Percentiles rank a stretch among this genome's conserved stretches.
phyloP scores from a whole-genome alignment of 352 stramenopile genomes.

The Phytophthora pini region DNA sequence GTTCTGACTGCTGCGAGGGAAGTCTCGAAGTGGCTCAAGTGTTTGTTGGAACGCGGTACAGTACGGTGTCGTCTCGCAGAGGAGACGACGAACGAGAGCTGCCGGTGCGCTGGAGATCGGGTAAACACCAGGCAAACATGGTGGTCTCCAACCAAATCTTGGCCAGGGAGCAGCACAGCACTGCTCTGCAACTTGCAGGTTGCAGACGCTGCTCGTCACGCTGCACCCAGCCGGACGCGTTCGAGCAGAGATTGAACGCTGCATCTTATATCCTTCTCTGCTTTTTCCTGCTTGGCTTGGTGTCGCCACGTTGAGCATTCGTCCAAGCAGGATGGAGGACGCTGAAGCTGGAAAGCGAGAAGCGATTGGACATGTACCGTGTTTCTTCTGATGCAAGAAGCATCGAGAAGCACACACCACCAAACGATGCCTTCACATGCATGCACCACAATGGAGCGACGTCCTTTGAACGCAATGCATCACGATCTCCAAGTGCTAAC shows the following conservation, averaged over 20 bases:
- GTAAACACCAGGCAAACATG: background rate
- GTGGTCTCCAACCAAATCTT: conserved; percentile 27
- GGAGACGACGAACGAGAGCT: conserved; percentile 3
- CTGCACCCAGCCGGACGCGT: conserved; percentile 14
- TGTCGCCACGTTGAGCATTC: conserved; percentile 22
- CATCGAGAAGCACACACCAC: conserved; percentile 8
- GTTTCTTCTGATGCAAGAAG: conserved; percentile 17
- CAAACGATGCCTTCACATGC: conserved; percentile 15
- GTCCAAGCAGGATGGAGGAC: background rate
- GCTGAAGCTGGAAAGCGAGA: conserved; percentile 1
- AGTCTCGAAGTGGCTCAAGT: conserved; percentile 35
- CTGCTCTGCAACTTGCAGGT: background rate
- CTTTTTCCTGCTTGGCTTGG: conserved; percentile 25
- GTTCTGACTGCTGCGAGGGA: conserved; percentile 15
- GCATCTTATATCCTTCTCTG: conserved; percentile 14
- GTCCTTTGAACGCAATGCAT: background rate
- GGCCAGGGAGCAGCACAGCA: conserved; percentile 16
- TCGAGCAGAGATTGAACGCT: conserved; percentile 25
- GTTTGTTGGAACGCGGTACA: background rate
- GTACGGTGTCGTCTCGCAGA: background rate
- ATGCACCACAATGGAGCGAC: conserved; percentile 1
- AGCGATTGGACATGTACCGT: conserved; percentile 11
- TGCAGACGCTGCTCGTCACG: conserved; percentile 20
- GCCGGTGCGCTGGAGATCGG: conserved; percentile 16
- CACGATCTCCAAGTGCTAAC: background rate